Conservation (phyloP, 768 basidiomycete genomes). For the Lentinula sp. region DNA sequence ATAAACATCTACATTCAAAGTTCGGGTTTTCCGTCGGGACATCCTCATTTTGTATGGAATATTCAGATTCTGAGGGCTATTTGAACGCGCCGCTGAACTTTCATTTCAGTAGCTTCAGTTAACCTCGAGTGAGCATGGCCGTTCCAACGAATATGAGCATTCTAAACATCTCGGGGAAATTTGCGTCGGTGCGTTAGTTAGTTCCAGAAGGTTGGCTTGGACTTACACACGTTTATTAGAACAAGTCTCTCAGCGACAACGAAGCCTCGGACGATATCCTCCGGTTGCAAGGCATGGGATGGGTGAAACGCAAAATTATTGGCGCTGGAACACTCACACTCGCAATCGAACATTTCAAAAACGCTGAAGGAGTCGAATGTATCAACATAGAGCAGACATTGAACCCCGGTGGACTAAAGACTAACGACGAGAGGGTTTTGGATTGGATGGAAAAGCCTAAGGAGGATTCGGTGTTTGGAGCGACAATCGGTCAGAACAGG, state of each 20-base stretch:
- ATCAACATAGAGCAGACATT: slow-evolving; percentile 54
- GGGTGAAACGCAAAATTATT: slow-evolving; percentile 66
- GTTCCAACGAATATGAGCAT: slow-evolving; percentile 55
- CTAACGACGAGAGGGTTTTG: too few relatives aligned
- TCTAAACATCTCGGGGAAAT: slow-evolving; percentile 56
- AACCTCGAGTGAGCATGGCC: slow-evolving; percentile 40
- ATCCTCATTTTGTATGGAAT: not conserved
- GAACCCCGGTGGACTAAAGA: not conserved
- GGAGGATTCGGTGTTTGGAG: slow-evolving; percentile 59
- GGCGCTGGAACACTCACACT: slow-evolving; percentile 51
- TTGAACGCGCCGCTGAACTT: not conserved
- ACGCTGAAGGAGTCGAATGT: slow-evolving; percentile 52
- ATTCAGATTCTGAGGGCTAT: not conserved
- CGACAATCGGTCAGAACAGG: slow-evolving; percentile 48
- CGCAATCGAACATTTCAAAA: slow-evolving; percentile 55
- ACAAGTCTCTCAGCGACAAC: slow-evolving; percentile 56
- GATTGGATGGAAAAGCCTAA: slow-evolving; percentile 54
- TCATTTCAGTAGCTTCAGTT: not conserved
- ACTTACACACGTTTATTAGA: slow-evolving; percentile 31
- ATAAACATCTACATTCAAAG: not conserved
- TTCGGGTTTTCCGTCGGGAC: not conserved
- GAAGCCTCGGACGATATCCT: slow-evolving; percentile 52
- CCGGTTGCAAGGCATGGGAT: slow-evolving; percentile 63
- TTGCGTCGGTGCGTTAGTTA: slow-evolving; percentile 41
- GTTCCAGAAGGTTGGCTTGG: not conserved